Base-by-base conservation (phyloP, 768 basidiomycete species). In the Hypholoma sublateritium region DNA sequence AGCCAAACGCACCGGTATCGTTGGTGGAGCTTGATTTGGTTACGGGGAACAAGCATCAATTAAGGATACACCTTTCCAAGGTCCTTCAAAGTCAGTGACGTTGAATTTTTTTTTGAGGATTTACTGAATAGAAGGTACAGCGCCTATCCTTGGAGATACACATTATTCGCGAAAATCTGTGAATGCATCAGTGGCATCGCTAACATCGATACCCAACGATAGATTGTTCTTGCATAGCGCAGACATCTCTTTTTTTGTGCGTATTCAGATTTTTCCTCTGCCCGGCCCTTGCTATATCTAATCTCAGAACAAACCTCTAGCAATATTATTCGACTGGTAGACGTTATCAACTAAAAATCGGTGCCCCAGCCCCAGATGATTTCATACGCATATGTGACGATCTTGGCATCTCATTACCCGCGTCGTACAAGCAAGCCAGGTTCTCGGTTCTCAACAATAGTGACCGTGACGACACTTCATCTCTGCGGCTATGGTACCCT, bases 31-130 rank as follows among this genome's bases (percentile, higher is more conserved):
- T 89, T 14, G 75, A 72, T 11, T 75, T 87, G 17, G 69, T 80
- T 49, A 88, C 88, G 14, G 88, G 87, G 3, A 68, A 81, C 53
- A 89, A 89, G 66, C 88, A 89, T 56, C 88, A 89, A 62, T 78
- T 89, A 32, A 80, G 88, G n/a, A 73, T 87, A 13, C 88, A 89
- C 58, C 66, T 85, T 32, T 79, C 87, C 1, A 73, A 79, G 47
- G 72, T 71, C 54, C 66, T 88, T 51, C 73, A 76, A 49, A 70
- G 86, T 83, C 56, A 12, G 73, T 62, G 14, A 37, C 42, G 19
- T 25, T 56, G 6, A 5, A 17, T 36, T n/a, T 3, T 22, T 13
- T 17, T 55, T 56, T 21, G 47, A 19, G 7, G 36, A 24, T 9
- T 39, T 4, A 46, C 43, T 58, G 37, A 50, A 11, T 51, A 50